These are phyloP conservation scores for Aschersonia sp. DNA, from an alignment of 2,329 filamentous ascomycete genomes.

Conservation along the genomic window DNA sequence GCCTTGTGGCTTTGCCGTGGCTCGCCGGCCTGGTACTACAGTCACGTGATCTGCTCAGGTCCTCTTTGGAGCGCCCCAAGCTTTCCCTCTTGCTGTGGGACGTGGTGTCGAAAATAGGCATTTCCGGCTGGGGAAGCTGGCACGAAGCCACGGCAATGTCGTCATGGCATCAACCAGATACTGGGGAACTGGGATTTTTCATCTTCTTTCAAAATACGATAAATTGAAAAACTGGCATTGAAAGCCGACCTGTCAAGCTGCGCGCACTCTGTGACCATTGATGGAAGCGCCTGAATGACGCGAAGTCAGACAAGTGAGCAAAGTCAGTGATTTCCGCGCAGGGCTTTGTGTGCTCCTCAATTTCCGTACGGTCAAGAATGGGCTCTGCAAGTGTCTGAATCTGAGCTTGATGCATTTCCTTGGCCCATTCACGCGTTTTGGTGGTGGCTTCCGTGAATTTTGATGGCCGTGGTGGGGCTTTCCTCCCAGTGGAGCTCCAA, in stretches of 20 bases:
- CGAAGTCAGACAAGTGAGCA: too few species aligned
- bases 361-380: not conserved
- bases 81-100: too few species aligned
- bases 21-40: too few species aligned
- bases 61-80: too few species aligned
- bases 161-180: constrained; percentile 7
- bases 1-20: too few species aligned
- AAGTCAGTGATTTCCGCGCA: not conserved
- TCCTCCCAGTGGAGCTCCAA: not conserved
- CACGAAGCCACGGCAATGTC: constrained; percentile 10
- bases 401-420: not conserved
- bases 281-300: too few species aligned
- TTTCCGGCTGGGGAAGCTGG: not conserved
- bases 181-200: not conserved
- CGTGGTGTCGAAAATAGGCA: too few species aligned
- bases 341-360: not conserved
- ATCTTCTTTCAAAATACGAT: too few species aligned
- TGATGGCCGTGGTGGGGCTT: constrained; percentile 1
- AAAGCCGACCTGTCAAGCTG: too few species aligned
- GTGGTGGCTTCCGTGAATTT: not conserved
- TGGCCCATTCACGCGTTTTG: not conserved
- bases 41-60: too few species aligned
- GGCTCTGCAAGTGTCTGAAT: not conserved
- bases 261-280: too few species aligned
- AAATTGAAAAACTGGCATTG: too few species aligned